Conservation (phyloP, 2,329 filamentous ascomycete species). For the Macroventuria anomochaeta region DNA sequence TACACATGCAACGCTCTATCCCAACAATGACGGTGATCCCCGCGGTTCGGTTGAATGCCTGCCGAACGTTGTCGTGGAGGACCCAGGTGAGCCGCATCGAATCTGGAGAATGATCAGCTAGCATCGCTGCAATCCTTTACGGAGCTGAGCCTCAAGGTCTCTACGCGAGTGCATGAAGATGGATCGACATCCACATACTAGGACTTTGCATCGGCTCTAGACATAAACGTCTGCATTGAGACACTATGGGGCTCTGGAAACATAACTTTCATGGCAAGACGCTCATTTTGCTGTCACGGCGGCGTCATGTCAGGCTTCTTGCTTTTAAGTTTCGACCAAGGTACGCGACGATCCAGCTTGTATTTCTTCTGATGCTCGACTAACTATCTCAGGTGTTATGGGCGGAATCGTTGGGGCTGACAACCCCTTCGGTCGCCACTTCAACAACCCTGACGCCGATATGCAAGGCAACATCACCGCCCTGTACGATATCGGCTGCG, state of each 20-base stretch:
- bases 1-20: neutral
- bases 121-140: neutral
- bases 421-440: slow-evolving; percentile 51
- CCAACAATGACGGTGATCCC: neutral
- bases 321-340: slow-evolving; percentile 39
- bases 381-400: slow-evolving; percentile 35
- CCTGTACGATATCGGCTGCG: slow-evolving; percentile 43
- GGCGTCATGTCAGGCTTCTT: slow-evolving; percentile 24
- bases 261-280: slow-evolving; percentile 16
- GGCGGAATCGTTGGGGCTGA: slow-evolving; percentile 48
- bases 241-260: slow-evolving; percentile 14
- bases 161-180: neutral
- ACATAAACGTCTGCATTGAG: neutral
- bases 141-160: neutral
- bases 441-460: slow-evolving; percentile 46
- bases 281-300: slow-evolving; percentile 15
- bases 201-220: neutral
- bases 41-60: neutral
- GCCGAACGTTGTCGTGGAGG: neutral
- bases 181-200: neutral
- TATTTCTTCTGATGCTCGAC: neutral
- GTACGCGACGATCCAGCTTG: slow-evolving; percentile 14
- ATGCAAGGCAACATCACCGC: slow-evolving; percentile 50
- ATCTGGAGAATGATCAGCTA: neutral
- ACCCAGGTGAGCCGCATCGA: neutral